Base-by-base conservation (phyloP, 495 filamentous ascomycete genomes). In the Cercophora samala region DNA sequence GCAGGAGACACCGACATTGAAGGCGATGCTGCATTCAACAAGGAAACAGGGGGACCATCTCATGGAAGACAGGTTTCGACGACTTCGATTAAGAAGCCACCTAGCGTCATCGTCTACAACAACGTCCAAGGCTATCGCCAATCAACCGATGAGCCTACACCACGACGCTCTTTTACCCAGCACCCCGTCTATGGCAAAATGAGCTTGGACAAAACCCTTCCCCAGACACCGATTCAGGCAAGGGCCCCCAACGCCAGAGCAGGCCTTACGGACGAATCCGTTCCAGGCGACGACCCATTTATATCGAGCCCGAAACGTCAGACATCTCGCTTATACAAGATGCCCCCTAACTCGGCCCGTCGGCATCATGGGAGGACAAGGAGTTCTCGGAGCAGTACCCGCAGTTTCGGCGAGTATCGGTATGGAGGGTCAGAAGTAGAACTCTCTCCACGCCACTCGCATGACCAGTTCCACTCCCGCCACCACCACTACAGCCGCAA, bases 241-340 rank as follows among this genome's bases (percentile, higher is more conserved):
- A 71, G 74, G 29, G 82, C 82, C 1, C 82, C 82, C 15, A 84
- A 84, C 58, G 78, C 82, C 24, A 73, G 80, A 13, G 75, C 77
- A 2, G 82, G 82, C 11, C 73, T 84, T 6, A 83, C 81, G 9
- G 82, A 84, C 62, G 82, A 83, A 66, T 75, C 76, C 19, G 73
- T 84, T 21, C 82, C 80, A 3, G 82, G 82, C 18, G 82, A 79
- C 67, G 78, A 79, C 6, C 79, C 82, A 4, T 84, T 82, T 67
- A 58, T 83, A 22, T 65, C 76, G 11, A 69, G 70, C 15, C 76
- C 78, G 17, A 80, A 73, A 54, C 78, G 77, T 24, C 73, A 78
- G 1, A 70, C 79, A 0, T 81, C 80, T 17, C 74, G 82, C 21
- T 68, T 83, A 15, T 77, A 80, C 65, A 84, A 84, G 51, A 62